A percentile compares a stretch with the other conserved stretches of the same genome.
Evolutionary conservation across 352 stramenopile species (phyloP).

Genomic region (Hyaloperonospora arabidopsidis): DNA sequence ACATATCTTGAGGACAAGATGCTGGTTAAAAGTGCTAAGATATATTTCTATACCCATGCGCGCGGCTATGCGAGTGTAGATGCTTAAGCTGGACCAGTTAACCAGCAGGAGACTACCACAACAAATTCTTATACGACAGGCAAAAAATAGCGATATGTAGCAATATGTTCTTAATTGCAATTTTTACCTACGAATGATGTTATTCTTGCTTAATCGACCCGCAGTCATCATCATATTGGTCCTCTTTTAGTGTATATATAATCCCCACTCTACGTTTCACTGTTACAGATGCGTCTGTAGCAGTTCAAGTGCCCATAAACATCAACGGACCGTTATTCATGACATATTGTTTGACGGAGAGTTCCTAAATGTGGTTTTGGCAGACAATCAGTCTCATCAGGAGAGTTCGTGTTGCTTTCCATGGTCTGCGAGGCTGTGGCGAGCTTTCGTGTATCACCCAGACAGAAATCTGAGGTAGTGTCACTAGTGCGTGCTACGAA

Average conservation of each 20-base stretch:
- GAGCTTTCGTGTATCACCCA: conserved; percentile 74
- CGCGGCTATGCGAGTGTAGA: conserved; percentile 88
- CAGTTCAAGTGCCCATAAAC: conserved; percentile 28
- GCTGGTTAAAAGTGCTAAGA: conserved; percentile 81
- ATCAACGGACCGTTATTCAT: conserved; percentile 26
- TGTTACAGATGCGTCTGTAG: no score
- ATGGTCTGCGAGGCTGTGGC: conserved; percentile 71
- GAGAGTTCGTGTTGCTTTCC: conserved; percentile 62
- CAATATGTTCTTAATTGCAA: conserved; percentile 63
- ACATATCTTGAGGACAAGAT: conserved; percentile 93
- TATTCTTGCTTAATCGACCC: conserved; percentile 31
- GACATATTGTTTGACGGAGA: conserved; percentile 66
- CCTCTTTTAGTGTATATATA: no score
- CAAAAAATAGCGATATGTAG: conserved; percentile 85
- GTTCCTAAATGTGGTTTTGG: conserved; percentile 51
- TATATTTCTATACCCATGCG: conserved; percentile 79
- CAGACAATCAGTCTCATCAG: conserved; percentile 40
- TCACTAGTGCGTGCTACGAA: conserved; percentile 48
- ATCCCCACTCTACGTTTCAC: no score
- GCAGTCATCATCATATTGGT: no score
- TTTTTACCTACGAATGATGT: conserved; percentile 46
- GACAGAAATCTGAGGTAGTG: conserved; percentile 76
- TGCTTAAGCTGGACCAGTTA: conserved; percentile 90
- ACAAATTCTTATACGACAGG: conserved; percentile 89
- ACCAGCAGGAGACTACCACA: conserved; percentile 92